phyloP scores from a whole-genome alignment of 495 filamentous ascomycete species.

The Neurospora tetrasperma region DNA sequence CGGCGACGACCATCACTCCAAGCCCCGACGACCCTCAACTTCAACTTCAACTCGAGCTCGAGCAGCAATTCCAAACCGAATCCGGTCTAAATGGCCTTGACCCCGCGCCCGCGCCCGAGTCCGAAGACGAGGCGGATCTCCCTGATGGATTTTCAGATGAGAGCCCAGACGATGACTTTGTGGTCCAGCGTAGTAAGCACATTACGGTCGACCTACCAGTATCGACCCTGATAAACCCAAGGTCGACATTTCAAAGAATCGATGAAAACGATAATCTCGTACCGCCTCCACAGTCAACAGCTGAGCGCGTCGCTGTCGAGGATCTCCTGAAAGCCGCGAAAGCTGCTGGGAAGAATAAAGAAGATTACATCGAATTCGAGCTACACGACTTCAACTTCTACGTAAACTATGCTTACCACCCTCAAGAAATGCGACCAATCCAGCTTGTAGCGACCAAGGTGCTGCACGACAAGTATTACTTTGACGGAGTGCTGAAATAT shows the following conservation, averaged over 20 bases:
- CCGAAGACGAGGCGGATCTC: background rate
- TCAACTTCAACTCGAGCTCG: background rate
- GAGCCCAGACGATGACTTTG: constrained; percentile 1
- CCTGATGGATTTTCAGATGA: background rate
- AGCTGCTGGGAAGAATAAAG: background rate
- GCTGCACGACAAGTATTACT: constrained; percentile 29
- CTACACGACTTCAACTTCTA: constrained; percentile 46
- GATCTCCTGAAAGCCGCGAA: constrained; percentile 10
- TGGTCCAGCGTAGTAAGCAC: background rate
- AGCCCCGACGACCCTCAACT: background rate
- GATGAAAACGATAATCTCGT: constrained; percentile 7
- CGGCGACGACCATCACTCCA: background rate
- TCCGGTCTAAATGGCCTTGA: background rate
- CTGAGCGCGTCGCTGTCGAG: constrained; percentile 21
- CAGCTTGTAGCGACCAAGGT: constrained; percentile 37
- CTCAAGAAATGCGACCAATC: constrained; percentile 40
- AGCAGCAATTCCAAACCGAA: background rate
- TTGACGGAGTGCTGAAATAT: constrained; percentile 49
- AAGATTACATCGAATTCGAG: constrained; percentile 33
- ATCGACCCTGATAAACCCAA: constrained; percentile 15
- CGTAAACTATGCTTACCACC: constrained; percentile 20
- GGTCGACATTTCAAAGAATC: background rate
- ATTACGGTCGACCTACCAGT: constrained; percentile 15
- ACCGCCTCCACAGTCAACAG: constrained; percentile 7
- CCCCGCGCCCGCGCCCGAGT: background rate